Conservation (phyloP, 768 basidiomycete genomes). For the Collybiopsis luxurians region DNA sequence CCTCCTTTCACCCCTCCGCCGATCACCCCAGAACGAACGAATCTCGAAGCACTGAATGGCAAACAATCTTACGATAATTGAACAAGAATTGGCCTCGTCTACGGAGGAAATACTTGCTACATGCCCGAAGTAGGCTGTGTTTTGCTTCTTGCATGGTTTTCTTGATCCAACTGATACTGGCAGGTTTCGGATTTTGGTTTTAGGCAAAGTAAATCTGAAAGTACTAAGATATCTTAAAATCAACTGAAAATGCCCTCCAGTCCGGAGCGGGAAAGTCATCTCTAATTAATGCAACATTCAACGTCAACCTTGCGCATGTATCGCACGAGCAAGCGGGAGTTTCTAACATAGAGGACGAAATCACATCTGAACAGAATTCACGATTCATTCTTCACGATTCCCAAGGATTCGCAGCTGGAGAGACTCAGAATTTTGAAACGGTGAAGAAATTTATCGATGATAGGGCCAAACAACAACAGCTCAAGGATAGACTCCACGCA, state of each 20-base stretch:
- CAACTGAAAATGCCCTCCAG: too few relatives aligned
- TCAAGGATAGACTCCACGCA: conserved; percentile 21
- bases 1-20: too few relatives aligned
- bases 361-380: conserved; percentile 18
- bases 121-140: not conserved
- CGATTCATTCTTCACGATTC: conserved; percentile 29
- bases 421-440: conserved; percentile 16
- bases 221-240: too few relatives aligned
- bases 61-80: not conserved
- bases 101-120: not conserved
- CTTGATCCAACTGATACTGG: too few relatives aligned
- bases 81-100: not conserved
- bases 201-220: conserved; percentile 25
- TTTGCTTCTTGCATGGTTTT: too few relatives aligned
- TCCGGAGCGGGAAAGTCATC: conserved; percentile 30
- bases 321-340: conserved; percentile 18
- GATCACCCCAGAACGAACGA: too few relatives aligned
- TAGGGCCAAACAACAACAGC: conserved; percentile 7
- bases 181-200: conserved; percentile 23
- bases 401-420: conserved; percentile 28
- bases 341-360: conserved; percentile 21
- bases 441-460: conserved; percentile 22
- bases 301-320: conserved; percentile 20
- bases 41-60: too few relatives aligned
- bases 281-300: conserved; percentile 23